Conservation (phyloP, 2,329 filamentous ascomycete genomes). For the Ophiostoma montium region DNA sequence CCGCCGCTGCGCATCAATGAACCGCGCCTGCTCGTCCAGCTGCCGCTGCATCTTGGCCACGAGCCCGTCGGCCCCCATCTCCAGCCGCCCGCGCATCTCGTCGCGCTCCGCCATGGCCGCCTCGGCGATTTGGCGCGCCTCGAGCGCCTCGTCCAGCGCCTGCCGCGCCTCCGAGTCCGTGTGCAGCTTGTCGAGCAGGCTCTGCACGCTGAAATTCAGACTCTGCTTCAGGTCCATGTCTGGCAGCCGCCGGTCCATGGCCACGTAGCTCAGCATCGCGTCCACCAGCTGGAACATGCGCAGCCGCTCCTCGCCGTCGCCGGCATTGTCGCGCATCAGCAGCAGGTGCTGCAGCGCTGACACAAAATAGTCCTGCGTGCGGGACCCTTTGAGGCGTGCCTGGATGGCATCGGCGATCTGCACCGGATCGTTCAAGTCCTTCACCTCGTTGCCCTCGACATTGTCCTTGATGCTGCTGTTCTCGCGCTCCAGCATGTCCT, state of each 20-base stretch:
- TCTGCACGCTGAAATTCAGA: slow-evolving; percentile 94
- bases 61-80: slow-evolving; percentile 82
- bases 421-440: slow-evolving; percentile 80
- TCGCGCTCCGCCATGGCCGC: slow-evolving; percentile 92
- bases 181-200: slow-evolving; percentile 84
- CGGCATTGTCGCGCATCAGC: slow-evolving; percentile 60
- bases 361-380: slow-evolving; percentile 88
- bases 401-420: slow-evolving; percentile 94
- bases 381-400: slow-evolving; percentile 65
- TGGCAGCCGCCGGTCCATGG: slow-evolving; percentile 88
- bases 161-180: slow-evolving; percentile 91
- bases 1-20: slow-evolving; percentile 77
- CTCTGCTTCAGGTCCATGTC: slow-evolving; percentile 98
- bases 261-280: slow-evolving; percentile 97
- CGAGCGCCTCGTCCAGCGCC: slow-evolving; percentile 79
- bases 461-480: slow-evolving; percentile 82
- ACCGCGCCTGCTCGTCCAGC: slow-evolving; percentile 78
- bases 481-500: slow-evolving; percentile 88
- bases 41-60: slow-evolving; percentile 88
- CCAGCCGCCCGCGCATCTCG: slow-evolving; percentile 79
- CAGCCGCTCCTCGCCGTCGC: slow-evolving; percentile 79
- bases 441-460: slow-evolving; percentile 62
- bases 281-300: slow-evolving; percentile 97
- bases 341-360: slow-evolving; percentile 91
- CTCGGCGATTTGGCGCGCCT: slow-evolving; percentile 85